Base-by-base conservation (phyloP, 345 rosid genomes). In the Sapria himalayana region DNA sequence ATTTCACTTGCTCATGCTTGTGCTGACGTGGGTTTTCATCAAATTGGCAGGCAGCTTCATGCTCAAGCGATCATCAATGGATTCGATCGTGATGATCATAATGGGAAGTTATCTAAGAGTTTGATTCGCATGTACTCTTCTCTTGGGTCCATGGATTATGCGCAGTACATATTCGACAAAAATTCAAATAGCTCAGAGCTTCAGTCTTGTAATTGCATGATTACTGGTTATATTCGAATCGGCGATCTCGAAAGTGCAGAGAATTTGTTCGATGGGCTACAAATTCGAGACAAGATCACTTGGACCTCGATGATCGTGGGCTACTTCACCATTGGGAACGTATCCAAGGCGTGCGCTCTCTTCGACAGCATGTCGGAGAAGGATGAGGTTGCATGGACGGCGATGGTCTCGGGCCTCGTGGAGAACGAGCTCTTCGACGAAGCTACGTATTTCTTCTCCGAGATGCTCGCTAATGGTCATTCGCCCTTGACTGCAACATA, bases 1-100 rank as follows among this genome's bases (percentile, higher is more conserved):
- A 53, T 76, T 38, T 79, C 81, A 3, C 78, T 84, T 35, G 64
- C 74, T 41, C 79, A 79, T 69, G 78, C 81, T 45, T 79, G 78
- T 56, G 59, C 72, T 47, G 81, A 81, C n/a, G 48, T 54, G 25
- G 56, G 66, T 14, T 64, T 57, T 58, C 57, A 15, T 43, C 43
- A 19, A 45, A 70, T 71, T 50, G 77, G 81, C 35, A 43, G 64
- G 62, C 89, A 84, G 37, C 33, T 79, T 48, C 89, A 79, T 41
- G 61, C 81, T 32, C 70, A 60, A 33, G 51, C 74, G 43, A 42
- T 79, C 36, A 16, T 42, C 29, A 43, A 55, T 3, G 67, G 76
- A 38, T 57, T 53, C 65, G 70, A 60, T 20, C 19, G 19, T 29
- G 60, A 58, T 39, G 81, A 73, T 67, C 37, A 49, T 19, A 78